Conservation (phyloP, 2,329 filamentous ascomycete genomes). For the Colletotrichum sp. region DNA sequence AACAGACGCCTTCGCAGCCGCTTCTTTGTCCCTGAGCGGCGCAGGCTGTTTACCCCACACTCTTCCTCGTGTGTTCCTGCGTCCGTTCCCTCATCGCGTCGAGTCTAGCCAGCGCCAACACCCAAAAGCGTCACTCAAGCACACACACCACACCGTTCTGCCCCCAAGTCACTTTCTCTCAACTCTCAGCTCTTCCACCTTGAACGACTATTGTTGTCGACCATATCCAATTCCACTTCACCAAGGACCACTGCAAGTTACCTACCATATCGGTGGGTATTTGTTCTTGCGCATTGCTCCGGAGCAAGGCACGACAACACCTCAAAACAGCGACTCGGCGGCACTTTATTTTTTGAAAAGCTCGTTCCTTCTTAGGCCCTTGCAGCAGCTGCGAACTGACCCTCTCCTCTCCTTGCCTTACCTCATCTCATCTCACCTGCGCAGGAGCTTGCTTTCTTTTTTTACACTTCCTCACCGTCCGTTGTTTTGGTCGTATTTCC, state of each 20-base stretch:
- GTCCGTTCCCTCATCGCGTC: neutral
- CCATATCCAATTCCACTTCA: neutral
- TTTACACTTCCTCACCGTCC: neutral
- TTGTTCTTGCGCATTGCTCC: neutral
- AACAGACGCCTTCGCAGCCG: neutral
- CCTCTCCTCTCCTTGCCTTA: neutral
- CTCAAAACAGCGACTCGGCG: neutral
- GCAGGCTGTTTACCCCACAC: conserved; percentile 8
- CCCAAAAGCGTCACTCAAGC: neutral
- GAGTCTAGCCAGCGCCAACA: neutral
- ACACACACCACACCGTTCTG: neutral
- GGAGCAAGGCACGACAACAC: neutral
- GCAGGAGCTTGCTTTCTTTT: neutral
- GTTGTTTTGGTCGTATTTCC: neutral
- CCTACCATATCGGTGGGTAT: neutral
- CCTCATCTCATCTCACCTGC: neutral
- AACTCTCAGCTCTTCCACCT: neutral
- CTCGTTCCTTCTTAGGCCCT: neutral
- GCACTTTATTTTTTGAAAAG: neutral
- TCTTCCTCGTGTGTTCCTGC: conserved; percentile 6
- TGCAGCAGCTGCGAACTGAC: neutral
- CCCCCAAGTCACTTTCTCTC: neutral
- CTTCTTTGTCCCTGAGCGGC: neutral
- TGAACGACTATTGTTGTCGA: neutral
- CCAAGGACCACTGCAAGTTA: neutral